Percentiles rank a stretch among this genome's conserved stretches.
Conservation (phyloP, 768 basidiomycete species). For the Kwoniella sp. region DNA sequence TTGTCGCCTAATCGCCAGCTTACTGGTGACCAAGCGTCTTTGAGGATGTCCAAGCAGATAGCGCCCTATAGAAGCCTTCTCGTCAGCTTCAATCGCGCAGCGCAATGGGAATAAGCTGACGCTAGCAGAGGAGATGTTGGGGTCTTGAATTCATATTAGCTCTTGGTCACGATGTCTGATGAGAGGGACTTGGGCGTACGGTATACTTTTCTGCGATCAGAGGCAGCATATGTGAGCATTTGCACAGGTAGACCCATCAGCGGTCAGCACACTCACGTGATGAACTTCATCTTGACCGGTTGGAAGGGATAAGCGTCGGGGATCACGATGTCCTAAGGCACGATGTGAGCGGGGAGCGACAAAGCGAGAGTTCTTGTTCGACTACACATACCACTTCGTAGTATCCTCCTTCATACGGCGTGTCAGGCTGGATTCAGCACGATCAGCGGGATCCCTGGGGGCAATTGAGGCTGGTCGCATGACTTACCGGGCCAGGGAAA, state of each 20-base stretch:
- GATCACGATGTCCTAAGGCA: conserved; percentile 77
- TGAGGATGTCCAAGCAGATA: conserved; percentile 70
- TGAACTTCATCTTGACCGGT: conserved; percentile 97
- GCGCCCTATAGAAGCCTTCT: conserved; percentile 61
- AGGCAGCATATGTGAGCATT: too few species aligned
- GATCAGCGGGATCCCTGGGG: background rate
- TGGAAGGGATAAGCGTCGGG: conserved; percentile 69
- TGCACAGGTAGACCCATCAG: background rate
- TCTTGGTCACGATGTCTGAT: too few species aligned
- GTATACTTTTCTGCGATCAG: conserved; percentile 80
- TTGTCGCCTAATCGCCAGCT: too few species aligned
- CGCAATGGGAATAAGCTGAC: conserved; percentile 25
- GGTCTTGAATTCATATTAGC: too few species aligned
- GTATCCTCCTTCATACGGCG: conserved; percentile 85
- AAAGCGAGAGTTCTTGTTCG: background rate
- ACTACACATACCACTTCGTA: conserved; percentile 85
- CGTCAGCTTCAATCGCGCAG: too few species aligned
- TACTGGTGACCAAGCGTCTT: conserved; percentile 56
- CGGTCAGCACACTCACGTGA: conserved; percentile 56
- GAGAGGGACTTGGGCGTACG: too few species aligned
- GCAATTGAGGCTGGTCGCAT: background rate
- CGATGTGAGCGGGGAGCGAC: background rate
- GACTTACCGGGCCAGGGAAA: conserved; percentile 71
- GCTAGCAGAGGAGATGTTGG: conserved; percentile 87
- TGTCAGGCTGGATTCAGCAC: conserved; percentile 56